phyloP scores from a whole-genome alignment of 352 stramenopile species.

The Phytophthora quininea region DNA sequence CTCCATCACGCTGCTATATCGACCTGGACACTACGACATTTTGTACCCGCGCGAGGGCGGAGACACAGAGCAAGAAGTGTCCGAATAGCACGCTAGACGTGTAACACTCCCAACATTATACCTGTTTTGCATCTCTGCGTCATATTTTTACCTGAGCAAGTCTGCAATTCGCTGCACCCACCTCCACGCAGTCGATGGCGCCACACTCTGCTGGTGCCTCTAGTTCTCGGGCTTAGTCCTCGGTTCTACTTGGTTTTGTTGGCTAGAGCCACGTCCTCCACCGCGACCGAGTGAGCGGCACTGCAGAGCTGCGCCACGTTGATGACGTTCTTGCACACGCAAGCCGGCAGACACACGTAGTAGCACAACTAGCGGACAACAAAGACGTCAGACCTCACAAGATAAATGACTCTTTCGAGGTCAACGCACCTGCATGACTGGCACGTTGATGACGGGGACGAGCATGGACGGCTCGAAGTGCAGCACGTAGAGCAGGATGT shows the following conservation, averaged over 20 bases:
- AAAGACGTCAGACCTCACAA: conserved; percentile 1
- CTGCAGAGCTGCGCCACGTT: conserved; percentile 92
- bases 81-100: conserved; percentile 6
- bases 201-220: conserved; percentile 15
- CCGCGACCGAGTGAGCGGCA: conserved; percentile 81
- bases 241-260: conserved; percentile 63
- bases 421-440: conserved; percentile 57
- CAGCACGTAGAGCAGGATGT: conserved; percentile 92
- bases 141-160: conserved; percentile 2
- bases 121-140: conserved; percentile 17
- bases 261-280: conserved; percentile 53
- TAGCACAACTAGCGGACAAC: conserved; percentile 67
- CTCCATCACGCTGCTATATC: conserved; percentile 90
- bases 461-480: conserved; percentile 75
- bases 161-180: background rate
- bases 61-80: conserved; percentile 7
- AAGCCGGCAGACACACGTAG: conserved; percentile 90
- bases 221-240: conserved; percentile 6
- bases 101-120: conserved; percentile 1
- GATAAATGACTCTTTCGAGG: background rate
- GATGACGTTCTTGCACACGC: conserved; percentile 92
- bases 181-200: background rate
- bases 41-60: conserved; percentile 71
- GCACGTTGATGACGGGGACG: conserved; percentile 58
- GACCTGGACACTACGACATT: conserved; percentile 96